These are phyloP conservation scores for Jasminum sambac DNA, from an alignment of 257 asterid species.

Conservation along the genomic window DNA sequence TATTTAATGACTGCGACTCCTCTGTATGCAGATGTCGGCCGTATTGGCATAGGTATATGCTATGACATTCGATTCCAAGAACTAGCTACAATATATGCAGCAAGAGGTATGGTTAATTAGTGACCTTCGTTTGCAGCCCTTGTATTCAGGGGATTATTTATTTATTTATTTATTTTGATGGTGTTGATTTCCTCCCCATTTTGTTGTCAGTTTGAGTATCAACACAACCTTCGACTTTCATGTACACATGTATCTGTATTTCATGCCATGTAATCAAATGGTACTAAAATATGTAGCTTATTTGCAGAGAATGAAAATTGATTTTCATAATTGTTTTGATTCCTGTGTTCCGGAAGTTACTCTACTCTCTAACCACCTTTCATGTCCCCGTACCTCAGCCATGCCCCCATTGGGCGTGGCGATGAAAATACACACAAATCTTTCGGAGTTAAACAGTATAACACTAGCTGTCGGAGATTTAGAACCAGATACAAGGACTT, in stretches of 20 bases:
- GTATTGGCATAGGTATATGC: conserved; percentile 85
- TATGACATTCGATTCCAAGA: conserved; percentile 86
- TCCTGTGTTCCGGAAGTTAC: no score
- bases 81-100: conserved; percentile 80
- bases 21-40: conserved; percentile 69
- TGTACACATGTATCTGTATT: neutral
- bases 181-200: neutral
- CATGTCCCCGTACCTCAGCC: no score
- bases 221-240: neutral
- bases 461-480: no score
- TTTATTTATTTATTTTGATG: conserved; percentile 15
- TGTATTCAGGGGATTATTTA: neutral
- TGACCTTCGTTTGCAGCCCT: conserved; percentile 5
- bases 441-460: no score
- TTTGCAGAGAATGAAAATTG: no score
- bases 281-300: neutral
- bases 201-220: neutral
- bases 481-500: no score
- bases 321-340: no score
- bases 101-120: conserved; percentile 53
- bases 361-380: no score
- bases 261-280: neutral
- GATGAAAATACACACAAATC: no score
- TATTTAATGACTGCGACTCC: conserved; percentile 20
- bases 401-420: no score